Base-by-base conservation (phyloP, 2,329 filamentous ascomycete species). In the Diaporthe aspalathi region DNA sequence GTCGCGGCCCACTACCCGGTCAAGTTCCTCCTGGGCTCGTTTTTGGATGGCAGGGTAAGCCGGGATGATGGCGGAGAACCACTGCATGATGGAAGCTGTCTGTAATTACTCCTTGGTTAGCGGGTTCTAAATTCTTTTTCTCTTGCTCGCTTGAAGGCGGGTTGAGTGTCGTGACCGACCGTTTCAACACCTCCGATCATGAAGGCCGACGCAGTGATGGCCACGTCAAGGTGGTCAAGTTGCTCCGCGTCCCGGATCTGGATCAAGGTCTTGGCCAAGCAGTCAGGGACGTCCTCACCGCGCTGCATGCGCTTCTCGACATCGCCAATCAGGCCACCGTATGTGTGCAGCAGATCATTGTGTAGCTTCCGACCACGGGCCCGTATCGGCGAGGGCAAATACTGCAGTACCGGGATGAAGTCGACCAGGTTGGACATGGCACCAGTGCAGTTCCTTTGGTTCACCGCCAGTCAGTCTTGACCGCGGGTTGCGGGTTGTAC, bases 41-140 rank as follows among this genome's bases (percentile, higher is more conserved):
- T n/a, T 35, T 16, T 67, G 65, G 1, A 67, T 45, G 4, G 54
- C n/a, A 4, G 65, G 65, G 38, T 67, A 67, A 27, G 65, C 49
- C 14, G 65, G 50, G 4, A 67, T 54, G 1, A 67, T 17, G n/a
- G 65, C 65, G 29, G 65, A 54, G 50, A 67, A 54, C 49, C 65
- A 67, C 12, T 67, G 65, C 50, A 67, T 54, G 22, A 67, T 67
- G 14, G 65, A 67, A 22, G 65, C 65, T 8, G 65, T 67, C 65
- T 67, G 27, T 20, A 3, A 16, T 8, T 1, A 20, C 11, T 57
- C 20, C 22, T 8, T 3, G 2, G 40, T 63, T 12, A 63, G 57
- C 57, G 2, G 11, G 24, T 22, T 9, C n/a, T n/a, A n/a, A n/a
- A n/a, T n/a, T n/a, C n/a, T n/a, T n/a, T n/a, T n/a, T n/a, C 12